phyloP scores from a whole-genome alignment of 2,329 filamentous ascomycete genomes.

The Bipolaris zeicola region DNA sequence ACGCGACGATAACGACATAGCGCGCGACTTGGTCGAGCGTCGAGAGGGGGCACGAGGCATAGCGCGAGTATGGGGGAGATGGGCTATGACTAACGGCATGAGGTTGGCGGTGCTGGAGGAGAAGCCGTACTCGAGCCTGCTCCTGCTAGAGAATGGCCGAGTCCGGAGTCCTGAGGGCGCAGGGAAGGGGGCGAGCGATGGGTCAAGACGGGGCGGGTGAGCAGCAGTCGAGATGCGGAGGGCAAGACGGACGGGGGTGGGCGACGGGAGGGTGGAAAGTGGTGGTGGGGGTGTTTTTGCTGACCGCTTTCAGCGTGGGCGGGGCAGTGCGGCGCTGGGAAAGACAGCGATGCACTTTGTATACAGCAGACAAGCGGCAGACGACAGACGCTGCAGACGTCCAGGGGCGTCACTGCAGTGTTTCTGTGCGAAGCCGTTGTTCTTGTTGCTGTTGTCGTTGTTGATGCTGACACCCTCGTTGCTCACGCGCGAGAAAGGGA shows the following conservation, averaged over 20 bases:
- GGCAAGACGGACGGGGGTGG: not conserved
- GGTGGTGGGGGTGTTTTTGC: slow-evolving; percentile 11
- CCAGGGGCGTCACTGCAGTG: not conserved
- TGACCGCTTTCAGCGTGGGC: slow-evolving; percentile 17
- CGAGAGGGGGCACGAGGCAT: slow-evolving; percentile 26
- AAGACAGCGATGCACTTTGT: slow-evolving; percentile 3
- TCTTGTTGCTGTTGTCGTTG: not conserved
- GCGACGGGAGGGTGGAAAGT: not conserved
- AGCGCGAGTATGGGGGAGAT: slow-evolving; percentile 41
- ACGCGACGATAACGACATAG: slow-evolving; percentile 32
- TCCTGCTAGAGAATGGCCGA: slow-evolving; percentile 50
- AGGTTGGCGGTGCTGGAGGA: slow-evolving; percentile 39
- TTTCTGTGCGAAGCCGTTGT: not conserved
- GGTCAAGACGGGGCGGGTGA: slow-evolving; percentile 25
- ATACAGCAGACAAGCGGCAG: slow-evolving; percentile 13
- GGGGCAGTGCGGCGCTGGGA: slow-evolving; percentile 10
- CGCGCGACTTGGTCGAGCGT: slow-evolving; percentile 34
- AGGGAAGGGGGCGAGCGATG: slow-evolving; percentile 31
- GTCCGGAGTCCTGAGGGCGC: slow-evolving; percentile 33
- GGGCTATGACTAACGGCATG: slow-evolving; percentile 53
- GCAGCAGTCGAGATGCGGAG: slow-evolving; percentile 11
- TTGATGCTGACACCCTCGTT: not conserved
- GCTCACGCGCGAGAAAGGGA: not conserved
- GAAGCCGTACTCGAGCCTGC: slow-evolving; percentile 43
- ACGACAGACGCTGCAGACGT: slow-evolving; percentile 1